Base-by-base conservation (phyloP, 2,329 filamentous ascomycete genomes). In the Thielaviopsis punctulata region DNA sequence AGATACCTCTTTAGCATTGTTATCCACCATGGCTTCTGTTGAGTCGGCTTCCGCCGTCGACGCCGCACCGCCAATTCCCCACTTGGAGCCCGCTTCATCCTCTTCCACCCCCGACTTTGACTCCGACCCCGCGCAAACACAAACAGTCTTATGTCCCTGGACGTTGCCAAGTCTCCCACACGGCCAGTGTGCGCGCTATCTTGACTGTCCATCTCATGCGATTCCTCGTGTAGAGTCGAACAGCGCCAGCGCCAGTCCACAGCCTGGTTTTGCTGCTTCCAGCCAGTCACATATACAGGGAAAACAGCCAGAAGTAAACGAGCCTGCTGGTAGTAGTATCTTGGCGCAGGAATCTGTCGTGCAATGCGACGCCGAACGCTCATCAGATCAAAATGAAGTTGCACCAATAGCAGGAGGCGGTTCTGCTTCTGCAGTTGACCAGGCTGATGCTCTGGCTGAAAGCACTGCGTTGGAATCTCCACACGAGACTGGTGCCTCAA, bases 141-240 rank as follows among this genome's bases (percentile, higher is more conserved):
- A 12, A 15, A 36, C 12, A 3, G 2, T 15, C 13, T 36, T 15
- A 49, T 73, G 69, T 54, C 63, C 58, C 33, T 71, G 68, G 63
- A 65, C 64, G 48, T 69, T 63, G 9, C 21, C 59, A 18, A 60
- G 62, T 13, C 69, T 64, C 45, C 58, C 69, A 56, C 64, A 69
- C 49, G 63, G 66, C 48, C 71, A 73, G 59, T 73, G 71, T 58
- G 65, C 65, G 10, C 66, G 65, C 46, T 74, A 65, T 59, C 66
- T 71, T 53, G 72, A 75, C 61, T 73, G 71, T 44, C 72, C 71
- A 27, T 67, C 69, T 3, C 72, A 75, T 53, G 56, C 63, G 18
- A 57, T 70, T 45, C 67, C 68, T 58, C 65, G 71, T 49, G 59
- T 58, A 15, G 30, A 36, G 7, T 36, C 30, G 30, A 15, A 12